Evolutionary conservation across 495 filamentous ascomycete species (phyloP).

Genomic region (Alectoria sarmentosa): DNA sequence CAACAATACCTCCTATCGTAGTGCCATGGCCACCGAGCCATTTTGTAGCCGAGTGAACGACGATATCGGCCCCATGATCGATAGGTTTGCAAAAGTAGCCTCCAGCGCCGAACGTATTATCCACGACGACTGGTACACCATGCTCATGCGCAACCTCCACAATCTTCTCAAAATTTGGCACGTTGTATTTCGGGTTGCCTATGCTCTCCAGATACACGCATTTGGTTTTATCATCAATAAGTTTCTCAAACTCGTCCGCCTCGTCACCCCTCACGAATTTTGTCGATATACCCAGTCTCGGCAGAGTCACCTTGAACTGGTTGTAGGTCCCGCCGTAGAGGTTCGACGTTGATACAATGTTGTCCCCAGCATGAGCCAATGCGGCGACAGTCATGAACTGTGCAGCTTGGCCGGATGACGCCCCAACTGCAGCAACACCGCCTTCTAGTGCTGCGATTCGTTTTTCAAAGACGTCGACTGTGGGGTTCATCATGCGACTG

Average conservation of each 20-base stretch:
- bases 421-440: conserved; percentile 82
- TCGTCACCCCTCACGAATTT: conserved; percentile 87
- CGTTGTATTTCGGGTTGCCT: conserved; percentile 92
- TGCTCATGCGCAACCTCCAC: conserved; percentile 71
- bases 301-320: conserved; percentile 89
- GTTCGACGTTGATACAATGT: conserved; percentile 89
- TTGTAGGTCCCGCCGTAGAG: conserved; percentile 98
- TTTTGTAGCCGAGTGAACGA: conserved; percentile 94
- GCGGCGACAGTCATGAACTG: conserved; percentile 91
- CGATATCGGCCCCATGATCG: conserved; percentile 87
- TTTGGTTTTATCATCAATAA: conserved; percentile 95
- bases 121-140: conserved; percentile 77
- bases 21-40: conserved; percentile 99
- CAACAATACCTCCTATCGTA: conserved; percentile 82
- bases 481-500: conserved; percentile 96
- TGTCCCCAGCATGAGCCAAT: conserved; percentile 80
- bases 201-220: conserved; percentile 94
- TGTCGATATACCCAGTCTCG: conserved; percentile 78
- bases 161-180: conserved; percentile 83
- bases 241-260: conserved; percentile 70
- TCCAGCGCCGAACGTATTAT: conserved; percentile 97
- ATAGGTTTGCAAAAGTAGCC: conserved; percentile 88
- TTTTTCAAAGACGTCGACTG: conserved; percentile 97
- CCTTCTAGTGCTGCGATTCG: conserved; percentile 93
- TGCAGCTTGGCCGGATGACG: conserved; percentile 85